Evolutionary conservation across 768 basidiomycete genomes (phyloP).

Genomic region (Kwoniella newhampshirensis): DNA sequence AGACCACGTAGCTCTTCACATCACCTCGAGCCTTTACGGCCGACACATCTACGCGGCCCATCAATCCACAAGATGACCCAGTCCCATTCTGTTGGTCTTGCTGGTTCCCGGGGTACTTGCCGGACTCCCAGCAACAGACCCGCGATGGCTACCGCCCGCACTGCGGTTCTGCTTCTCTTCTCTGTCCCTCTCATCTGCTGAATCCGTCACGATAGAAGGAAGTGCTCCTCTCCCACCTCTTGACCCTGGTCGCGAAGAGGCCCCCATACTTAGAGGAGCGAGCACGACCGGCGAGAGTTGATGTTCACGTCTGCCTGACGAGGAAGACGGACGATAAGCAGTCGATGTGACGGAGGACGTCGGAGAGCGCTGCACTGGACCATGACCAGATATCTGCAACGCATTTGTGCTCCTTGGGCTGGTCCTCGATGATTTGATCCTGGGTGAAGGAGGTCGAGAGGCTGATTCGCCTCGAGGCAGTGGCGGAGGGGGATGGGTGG

Average conservation of each 20-base stretch:
- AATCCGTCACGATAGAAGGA: conserved; percentile 6
- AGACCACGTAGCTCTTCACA: too few relatives aligned
- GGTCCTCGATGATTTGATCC: not conserved
- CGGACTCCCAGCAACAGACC: conserved; percentile 9
- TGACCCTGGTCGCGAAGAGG: not conserved
- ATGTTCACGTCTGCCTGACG: not conserved
- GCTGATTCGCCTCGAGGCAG: not conserved
- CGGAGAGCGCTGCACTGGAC: not conserved
- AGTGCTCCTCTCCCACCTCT: conserved; percentile 2
- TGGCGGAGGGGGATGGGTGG: not conserved
- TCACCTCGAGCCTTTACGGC: too few relatives aligned
- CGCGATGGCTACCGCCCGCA: not conserved
- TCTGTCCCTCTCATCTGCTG: conserved; percentile 3
- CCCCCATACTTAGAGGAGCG: conserved; percentile 5
- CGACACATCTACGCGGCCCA: not conserved
- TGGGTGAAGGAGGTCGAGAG: conserved; percentile 2
- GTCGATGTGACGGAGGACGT: not conserved
- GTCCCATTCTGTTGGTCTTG: conserved; percentile 1
- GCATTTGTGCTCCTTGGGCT: not conserved
- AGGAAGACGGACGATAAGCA: conserved; percentile 1
- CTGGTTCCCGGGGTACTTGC: not conserved
- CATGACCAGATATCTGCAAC: not conserved
- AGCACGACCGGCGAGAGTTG: not conserved
- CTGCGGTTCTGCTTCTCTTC: conserved; percentile 5
- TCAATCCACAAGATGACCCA: conserved; percentile 1